These are phyloP conservation scores for Rubia tinctorum DNA, from an alignment of 305 asterid species.

Conservation along the genomic window DNA sequence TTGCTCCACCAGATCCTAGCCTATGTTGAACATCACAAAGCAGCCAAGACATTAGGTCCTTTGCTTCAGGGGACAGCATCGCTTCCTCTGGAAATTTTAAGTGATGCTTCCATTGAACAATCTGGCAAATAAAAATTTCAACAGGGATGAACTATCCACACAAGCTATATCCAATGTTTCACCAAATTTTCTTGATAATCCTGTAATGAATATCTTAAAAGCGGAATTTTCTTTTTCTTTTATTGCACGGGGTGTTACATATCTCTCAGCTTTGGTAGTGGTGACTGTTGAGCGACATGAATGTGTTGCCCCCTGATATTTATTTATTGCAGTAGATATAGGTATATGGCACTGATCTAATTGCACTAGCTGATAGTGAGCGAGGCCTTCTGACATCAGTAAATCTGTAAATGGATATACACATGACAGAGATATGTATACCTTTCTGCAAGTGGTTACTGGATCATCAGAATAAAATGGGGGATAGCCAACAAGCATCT, in stretches of 20 bases:
- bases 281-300: constrained; percentile 5
- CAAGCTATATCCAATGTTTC: background rate
- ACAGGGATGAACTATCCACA: background rate
- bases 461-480: constrained; percentile 87
- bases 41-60: constrained; percentile 60
- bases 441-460: constrained; percentile 82
- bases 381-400: background rate
- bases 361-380: background rate
- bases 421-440: background rate
- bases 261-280: background rate
- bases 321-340: background rate
- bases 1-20: constrained; percentile 72
- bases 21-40: constrained; percentile 60
- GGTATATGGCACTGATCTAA: background rate
- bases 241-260: background rate
- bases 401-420: background rate
- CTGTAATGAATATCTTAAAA: background rate
- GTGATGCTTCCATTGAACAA: constrained; percentile 71
- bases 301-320: background rate
- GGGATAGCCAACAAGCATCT: constrained; percentile 90
- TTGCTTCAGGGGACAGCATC: constrained; percentile 70
- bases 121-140: constrained; percentile 37
- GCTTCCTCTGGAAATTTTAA: constrained; percentile 62
- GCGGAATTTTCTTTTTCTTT: too few relatives aligned
- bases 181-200: constrained; percentile 7